phyloP scores from a whole-genome alignment of 2,329 filamentous ascomycete genomes.

The Colletotrichum tofieldiae region DNA sequence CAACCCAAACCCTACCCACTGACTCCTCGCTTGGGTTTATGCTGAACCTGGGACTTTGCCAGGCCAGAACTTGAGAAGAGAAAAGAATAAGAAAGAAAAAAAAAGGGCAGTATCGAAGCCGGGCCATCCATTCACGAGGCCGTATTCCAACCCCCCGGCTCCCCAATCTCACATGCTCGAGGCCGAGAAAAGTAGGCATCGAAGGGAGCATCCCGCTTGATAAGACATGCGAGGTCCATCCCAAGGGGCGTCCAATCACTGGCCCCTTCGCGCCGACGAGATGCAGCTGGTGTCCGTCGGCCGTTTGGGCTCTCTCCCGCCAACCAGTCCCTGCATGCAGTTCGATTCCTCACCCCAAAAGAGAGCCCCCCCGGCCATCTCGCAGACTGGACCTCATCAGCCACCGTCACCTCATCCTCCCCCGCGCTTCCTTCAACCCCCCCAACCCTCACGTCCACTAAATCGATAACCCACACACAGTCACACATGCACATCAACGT shows the following conservation, averaged over 20 bases:
- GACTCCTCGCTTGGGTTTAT: neutral
- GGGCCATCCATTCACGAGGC: neutral
- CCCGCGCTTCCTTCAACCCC: neutral
- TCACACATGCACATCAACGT: neutral
- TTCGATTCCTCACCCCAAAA: neutral
- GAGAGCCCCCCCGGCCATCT: neutral
- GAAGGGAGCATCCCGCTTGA: neutral
- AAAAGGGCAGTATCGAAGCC: neutral
- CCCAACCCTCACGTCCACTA: neutral
- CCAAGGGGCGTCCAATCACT: neutral
- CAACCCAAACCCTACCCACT: neutral
- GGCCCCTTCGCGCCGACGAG: neutral
- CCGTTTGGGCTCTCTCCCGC: neutral
- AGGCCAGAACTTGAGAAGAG: neutral
- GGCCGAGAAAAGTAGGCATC: neutral
- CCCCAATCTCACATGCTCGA: neutral
- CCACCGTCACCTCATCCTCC: conserved; percentile 1
- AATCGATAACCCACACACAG: neutral
- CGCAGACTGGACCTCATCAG: neutral
- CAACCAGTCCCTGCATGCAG: neutral
- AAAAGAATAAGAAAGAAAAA: no score
- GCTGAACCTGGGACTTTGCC: neutral
- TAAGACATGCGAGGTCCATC: neutral
- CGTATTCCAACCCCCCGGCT: neutral
- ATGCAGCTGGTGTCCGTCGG: neutral